These are phyloP conservation scores for Aspergillus pseudoterreus DNA, from an alignment of 2,329 filamentous ascomycete genomes.

Conservation along the genomic window DNA sequence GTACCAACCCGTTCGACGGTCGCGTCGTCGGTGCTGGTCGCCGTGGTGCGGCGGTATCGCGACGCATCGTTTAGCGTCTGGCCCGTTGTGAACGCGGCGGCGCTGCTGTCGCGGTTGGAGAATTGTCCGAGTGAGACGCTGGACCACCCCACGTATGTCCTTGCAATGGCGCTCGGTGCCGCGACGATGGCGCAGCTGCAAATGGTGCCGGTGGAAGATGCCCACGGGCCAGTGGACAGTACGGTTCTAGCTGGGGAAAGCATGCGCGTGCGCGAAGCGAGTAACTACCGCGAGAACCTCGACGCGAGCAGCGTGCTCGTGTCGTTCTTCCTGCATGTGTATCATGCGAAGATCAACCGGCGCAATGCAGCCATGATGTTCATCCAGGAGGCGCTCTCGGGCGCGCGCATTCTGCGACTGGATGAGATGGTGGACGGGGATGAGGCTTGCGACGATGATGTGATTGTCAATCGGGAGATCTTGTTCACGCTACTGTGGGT, in stretches of 20 bases:
- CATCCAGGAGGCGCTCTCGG: conserved; percentile 26
- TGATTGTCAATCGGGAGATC: conserved; percentile 23
- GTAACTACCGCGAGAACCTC: conserved; percentile 13
- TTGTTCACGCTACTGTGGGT: conserved; percentile 28
- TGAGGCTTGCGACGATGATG: background rate
- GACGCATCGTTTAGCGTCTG: conserved; percentile 26
- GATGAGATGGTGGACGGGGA: conserved; percentile 11
- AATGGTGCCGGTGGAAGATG: conserved; percentile 15
- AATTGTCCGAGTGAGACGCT: background rate
- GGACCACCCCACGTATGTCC: conserved; percentile 11
- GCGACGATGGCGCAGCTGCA: conserved; percentile 31
- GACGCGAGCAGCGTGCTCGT: conserved; percentile 20
- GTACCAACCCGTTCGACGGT: background rate
- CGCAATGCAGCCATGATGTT: conserved; percentile 27
- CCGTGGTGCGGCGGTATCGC: conserved; percentile 20
- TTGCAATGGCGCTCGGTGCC: conserved; percentile 25
- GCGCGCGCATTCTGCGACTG: conserved; percentile 19
- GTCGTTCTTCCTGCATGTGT: conserved; percentile 31
- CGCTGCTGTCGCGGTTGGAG: conserved; percentile 14
- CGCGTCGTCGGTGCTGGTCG: conserved; percentile 10
- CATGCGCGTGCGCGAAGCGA: conserved; percentile 18
- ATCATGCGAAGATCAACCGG: conserved; percentile 29
- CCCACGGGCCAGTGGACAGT: conserved; percentile 13
- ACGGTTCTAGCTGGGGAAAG: conserved; percentile 18
- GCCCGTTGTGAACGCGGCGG: conserved; percentile 23